Percentiles rank a stretch among this genome's conserved stretches.
Evolutionary conservation across 2,329 filamentous ascomycete genomes (phyloP).

Genomic region (Polychaeton citri): DNA sequence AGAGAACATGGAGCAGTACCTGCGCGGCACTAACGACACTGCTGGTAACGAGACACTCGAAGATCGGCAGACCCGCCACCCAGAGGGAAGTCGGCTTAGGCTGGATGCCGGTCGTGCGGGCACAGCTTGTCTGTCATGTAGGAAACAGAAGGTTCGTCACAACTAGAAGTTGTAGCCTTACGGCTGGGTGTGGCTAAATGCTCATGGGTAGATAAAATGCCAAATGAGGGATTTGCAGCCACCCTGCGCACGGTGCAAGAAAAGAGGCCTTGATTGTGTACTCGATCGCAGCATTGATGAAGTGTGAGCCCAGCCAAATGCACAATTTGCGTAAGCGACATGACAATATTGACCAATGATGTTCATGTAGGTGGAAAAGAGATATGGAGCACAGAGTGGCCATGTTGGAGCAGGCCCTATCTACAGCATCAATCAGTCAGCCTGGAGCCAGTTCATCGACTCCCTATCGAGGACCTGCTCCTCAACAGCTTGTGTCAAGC

Average conservation of each 20-base stretch:
- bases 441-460: not conserved
- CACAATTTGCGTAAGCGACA: slow-evolving; percentile 28
- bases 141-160: slow-evolving; percentile 16
- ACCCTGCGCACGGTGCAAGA: slow-evolving; percentile 28
- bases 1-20: not conserved
- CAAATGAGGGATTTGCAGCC: slow-evolving; percentile 25
- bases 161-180: slow-evolving; percentile 19
- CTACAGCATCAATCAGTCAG: slow-evolving; percentile 6
- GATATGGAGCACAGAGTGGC: slow-evolving; percentile 24
- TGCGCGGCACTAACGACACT: not conserved
- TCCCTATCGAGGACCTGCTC: not conserved
- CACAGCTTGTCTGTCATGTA: slow-evolving; percentile 20
- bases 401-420: slow-evolving; percentile 23
- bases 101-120: slow-evolving; percentile 2
- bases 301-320: slow-evolving; percentile 15
- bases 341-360: slow-evolving; percentile 30
- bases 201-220: slow-evolving; percentile 27
- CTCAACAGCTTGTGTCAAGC: slow-evolving; percentile 2
- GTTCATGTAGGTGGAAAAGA: slow-evolving; percentile 25
- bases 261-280: slow-evolving; percentile 18
- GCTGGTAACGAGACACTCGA: not conserved
- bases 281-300: not conserved
- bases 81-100: not conserved
- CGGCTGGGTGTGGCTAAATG: not conserved
- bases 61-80: not conserved